A percentile compares a stretch with the other conserved stretches of the same genome.
Evolutionary conservation across 169 alveolate species (phyloP).

Genomic region (Cryptosporidium ubiquitum): DNA sequence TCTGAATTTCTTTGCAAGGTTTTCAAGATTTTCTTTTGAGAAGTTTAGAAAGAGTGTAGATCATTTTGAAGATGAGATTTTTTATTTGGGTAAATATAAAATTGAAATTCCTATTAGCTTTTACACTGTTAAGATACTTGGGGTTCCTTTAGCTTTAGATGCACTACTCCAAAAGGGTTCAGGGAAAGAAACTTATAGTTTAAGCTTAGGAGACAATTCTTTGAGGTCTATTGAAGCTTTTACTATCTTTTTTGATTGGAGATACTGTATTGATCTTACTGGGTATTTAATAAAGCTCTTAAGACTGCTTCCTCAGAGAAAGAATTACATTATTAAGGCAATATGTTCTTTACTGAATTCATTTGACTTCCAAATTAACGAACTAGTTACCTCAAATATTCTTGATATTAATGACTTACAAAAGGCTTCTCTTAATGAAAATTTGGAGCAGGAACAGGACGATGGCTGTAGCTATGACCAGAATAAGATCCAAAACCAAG

Average conservation of each 20-base stretch:
- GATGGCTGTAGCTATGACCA: too few species aligned
- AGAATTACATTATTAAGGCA: constrained; percentile 58
- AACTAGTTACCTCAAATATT: not conserved
- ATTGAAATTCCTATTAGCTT: not conserved
- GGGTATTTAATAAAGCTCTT: constrained; percentile 26
- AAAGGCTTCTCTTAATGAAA: not conserved
- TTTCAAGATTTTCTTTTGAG: constrained; percentile 25
- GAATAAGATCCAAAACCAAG: not conserved
- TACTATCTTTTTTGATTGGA: constrained; percentile 35
- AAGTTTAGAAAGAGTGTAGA: not conserved
- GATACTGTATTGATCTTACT: constrained; percentile 20
- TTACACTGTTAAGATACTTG: constrained; percentile 21
- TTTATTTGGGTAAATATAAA: constrained; percentile 4
- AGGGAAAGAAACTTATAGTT: constrained; percentile 36
- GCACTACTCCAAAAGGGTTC: constrained; percentile 32
- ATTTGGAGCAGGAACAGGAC: not conserved
- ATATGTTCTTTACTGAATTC: constrained; percentile 51
- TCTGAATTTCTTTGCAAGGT: constrained; percentile 39
- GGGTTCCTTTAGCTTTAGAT: constrained; percentile 33
- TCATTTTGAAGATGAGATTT: not conserved
- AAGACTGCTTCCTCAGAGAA: constrained; percentile 45
- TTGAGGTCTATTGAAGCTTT: constrained; percentile 42
- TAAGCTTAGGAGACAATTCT: constrained; percentile 65
- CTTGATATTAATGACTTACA: not conserved
- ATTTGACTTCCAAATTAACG: constrained; percentile 59